Evolutionary conservation across 345 rosid species (phyloP), one percentile per base, ranked within the genome.

Genomic region (Syzygium jambos): DNA sequence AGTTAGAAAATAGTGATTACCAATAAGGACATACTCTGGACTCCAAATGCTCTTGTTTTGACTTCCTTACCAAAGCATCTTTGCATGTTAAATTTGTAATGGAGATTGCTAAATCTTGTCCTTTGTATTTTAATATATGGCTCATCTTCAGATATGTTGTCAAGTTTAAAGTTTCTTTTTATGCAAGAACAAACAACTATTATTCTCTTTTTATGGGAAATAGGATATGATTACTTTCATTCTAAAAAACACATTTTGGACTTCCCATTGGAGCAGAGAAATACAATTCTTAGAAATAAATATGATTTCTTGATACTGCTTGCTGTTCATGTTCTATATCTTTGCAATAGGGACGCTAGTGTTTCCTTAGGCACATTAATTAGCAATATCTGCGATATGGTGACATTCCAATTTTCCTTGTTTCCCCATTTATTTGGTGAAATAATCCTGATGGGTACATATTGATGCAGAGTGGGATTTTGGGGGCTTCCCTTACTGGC

Each of bases 401-500:
- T 38, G 80, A 14, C 0, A 38, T 73, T 73, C 49, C 41, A 34
- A 10, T 85, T 29, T 51, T 3, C 38, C 29, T 55, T 14, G 86
- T 57, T 54, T 85, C n/a, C 30, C 38, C 52, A 65, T 49, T 41
- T 86, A 61, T 34, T 3, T 78, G 30, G 46, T 85, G 34, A 51
- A 85, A 87, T 85, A 85, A 51, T 43, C 73, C 55, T 52, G 53
- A 38, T 16, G 84, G 52, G 87, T n/a, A n/a, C 46, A 57, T 84
- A 46, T 86, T 86, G 57, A 78, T 89, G 89, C 95, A 97, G 98
- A 96, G 91, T 97, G 99, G 99, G 99, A 97, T 90, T 90, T 97
- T 52, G 98, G 99, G 38, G 98, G 98, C 29, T 96, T 97, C 86
- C 98, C 99, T 90, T 94, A 93, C 89, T 97, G 99, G 99, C 87